Evolutionary conservation across 805 yeast species (phyloP).

Genomic region (Tetrapisispora namnaoensis): DNA sequence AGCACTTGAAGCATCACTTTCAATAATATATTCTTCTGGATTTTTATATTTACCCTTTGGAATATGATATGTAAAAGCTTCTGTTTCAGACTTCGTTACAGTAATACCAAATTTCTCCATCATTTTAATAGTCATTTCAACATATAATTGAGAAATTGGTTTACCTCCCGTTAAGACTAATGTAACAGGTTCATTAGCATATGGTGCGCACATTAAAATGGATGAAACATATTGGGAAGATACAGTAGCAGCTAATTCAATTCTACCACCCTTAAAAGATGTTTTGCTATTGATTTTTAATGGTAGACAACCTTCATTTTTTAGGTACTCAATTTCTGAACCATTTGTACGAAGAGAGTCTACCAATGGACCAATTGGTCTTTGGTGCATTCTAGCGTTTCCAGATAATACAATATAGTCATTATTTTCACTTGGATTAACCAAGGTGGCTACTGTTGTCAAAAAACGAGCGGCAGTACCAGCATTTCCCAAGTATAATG

Average conservation of each 20-base stretch:
- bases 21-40: constrained; percentile 80
- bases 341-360: constrained; percentile 84
- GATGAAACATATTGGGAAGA: constrained; percentile 97
- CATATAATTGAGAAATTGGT: constrained; percentile 91
- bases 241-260: constrained; percentile 90
- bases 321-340: constrained; percentile 58
- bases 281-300: constrained; percentile 57
- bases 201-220: constrained; percentile 94
- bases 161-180: constrained; percentile 88
- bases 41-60: constrained; percentile 75
- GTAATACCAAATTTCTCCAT: constrained; percentile 82
- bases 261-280: constrained; percentile 79
- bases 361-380: constrained; percentile 94
- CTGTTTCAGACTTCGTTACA: constrained; percentile 60
- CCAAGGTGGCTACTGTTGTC: constrained; percentile 86
- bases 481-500: constrained; percentile 87
- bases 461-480: constrained; percentile 96
- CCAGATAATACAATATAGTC: constrained; percentile 69
- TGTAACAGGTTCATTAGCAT: constrained; percentile 81
- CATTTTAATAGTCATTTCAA: constrained; percentile 95
- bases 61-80: constrained; percentile 78
- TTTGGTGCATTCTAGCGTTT: constrained; percentile 91
- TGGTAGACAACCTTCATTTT: constrained; percentile 77
- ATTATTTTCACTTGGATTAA: constrained; percentile 36
- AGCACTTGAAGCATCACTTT: constrained; percentile 96